Conservation (phyloP, 352 stramenopile species). For the Ochromonadaceae sp. region DNA sequence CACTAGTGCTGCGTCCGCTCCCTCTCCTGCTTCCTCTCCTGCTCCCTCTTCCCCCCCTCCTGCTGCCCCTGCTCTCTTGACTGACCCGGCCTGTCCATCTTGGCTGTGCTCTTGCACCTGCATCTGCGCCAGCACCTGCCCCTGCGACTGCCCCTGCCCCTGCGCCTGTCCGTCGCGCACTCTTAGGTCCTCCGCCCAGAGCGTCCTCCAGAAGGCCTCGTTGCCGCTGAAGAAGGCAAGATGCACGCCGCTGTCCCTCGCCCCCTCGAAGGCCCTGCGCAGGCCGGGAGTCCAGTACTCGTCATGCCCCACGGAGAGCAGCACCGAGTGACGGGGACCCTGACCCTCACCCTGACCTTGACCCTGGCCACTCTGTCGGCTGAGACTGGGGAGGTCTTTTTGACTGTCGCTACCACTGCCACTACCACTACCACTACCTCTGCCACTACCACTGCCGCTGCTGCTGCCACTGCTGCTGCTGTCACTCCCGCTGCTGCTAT, state of each 20-base stretch:
- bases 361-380: too few relatives aligned
- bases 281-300: constrained; percentile 9
- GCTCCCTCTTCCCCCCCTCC: too few relatives aligned
- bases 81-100: too few relatives aligned
- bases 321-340: neutral
- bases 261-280: neutral
- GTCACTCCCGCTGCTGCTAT: constrained; percentile 11
- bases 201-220: constrained; percentile 9
- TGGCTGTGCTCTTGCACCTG: too few relatives aligned
- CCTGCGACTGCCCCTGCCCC: neutral
- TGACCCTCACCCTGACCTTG: too few relatives aligned
- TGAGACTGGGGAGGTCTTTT: too few relatives aligned
- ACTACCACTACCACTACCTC: too few relatives aligned
- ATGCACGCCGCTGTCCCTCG: neutral
- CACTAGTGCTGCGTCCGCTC: too few relatives aligned
- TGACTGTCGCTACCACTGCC: too few relatives aligned
- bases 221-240: constrained; percentile 14
- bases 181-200: neutral
- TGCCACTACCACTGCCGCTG: neutral
- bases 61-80: too few relatives aligned
- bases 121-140: too few relatives aligned
- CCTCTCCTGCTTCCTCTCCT: too few relatives aligned
- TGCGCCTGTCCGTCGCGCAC: neutral
- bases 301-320: constrained; percentile 10
- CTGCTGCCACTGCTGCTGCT: neutral